Conservation (phyloP, 108 stramenopile genomes). For the Pseudonitzschia pungens region DNA sequence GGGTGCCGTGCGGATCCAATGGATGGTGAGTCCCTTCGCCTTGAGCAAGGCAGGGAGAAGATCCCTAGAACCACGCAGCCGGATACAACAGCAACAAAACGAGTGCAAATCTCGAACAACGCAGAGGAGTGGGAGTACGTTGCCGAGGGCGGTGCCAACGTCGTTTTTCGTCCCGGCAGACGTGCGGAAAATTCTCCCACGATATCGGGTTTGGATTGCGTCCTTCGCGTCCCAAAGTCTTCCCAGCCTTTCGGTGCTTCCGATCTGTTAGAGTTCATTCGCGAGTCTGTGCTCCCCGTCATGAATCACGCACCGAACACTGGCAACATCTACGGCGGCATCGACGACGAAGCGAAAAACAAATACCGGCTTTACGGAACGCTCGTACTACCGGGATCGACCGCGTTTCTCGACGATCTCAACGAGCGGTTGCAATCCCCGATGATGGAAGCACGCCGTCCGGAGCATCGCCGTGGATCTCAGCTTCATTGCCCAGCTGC, state of each 20-base stretch:
- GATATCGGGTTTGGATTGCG: not conserved
- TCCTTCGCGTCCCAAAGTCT: constrained; percentile 1
- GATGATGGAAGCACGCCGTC: not conserved
- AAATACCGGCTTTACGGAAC: not conserved
- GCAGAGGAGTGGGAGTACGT: not conserved
- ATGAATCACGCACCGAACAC: not conserved
- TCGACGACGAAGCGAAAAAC: no score
- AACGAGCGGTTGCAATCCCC: not conserved
- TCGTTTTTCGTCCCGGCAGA: constrained; percentile 1
- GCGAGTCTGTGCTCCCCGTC: not conserved
- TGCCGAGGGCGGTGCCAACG: constrained; percentile 2
- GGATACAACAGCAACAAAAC: no score
- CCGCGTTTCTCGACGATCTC: not conserved
- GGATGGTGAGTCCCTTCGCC: no score
- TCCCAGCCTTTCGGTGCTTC: not conserved
- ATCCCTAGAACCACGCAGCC: not conserved
- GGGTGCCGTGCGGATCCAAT: no score
- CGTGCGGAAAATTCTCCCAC: not conserved
- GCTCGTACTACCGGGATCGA: not conserved
- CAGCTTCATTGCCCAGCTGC: not conserved
- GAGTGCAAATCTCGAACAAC: not conserved
- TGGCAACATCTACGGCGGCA: not conserved
- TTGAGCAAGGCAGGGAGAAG: not conserved
- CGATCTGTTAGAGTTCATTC: not conserved
- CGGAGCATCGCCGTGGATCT: not conserved